phyloP scores from a whole-genome alignment of 1,139 yeast species.

The Hyphopichia wangnamkhiaoensis region DNA sequence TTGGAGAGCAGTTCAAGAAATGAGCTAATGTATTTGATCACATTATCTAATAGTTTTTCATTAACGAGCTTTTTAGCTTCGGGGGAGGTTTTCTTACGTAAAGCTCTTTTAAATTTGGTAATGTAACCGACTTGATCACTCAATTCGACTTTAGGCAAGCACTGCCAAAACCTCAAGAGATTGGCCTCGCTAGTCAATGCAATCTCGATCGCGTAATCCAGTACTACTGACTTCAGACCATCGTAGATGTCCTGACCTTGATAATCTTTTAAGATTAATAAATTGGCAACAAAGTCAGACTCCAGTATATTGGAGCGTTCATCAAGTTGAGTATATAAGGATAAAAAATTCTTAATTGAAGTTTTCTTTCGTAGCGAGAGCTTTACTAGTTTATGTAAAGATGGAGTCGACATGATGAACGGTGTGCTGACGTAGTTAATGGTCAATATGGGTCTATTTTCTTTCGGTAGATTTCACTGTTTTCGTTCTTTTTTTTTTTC shows the following conservation, averaged over 20 bases:
- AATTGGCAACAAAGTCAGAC: slow-evolving; percentile 14
- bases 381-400: slow-evolving; percentile 1
- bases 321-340: slow-evolving; percentile 19
- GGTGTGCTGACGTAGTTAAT: no score
- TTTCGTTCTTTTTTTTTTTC: no score
- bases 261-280: slow-evolving; percentile 15
- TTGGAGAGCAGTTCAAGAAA: no score
- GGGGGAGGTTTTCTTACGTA: slow-evolving; percentile 2
- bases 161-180: slow-evolving; percentile 11
- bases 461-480: no score
- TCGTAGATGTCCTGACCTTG: slow-evolving; percentile 6
- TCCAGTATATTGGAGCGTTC: slow-evolving; percentile 11
- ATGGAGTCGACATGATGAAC: no score
- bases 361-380: slow-evolving; percentile 2
- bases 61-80: background rate
- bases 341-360: slow-evolving; percentile 12
- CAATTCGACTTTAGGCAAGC: slow-evolving; percentile 5
- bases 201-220: slow-evolving; percentile 9
- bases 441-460: no score
- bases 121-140: slow-evolving; percentile 10
- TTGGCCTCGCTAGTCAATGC: slow-evolving; percentile 8
- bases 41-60: background rate
- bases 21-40: background rate
- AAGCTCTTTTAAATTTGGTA: slow-evolving; percentile 9
- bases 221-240: slow-evolving; percentile 1